These are phyloP conservation scores for Neurospora terricola DNA, from an alignment of 495 filamentous ascomycete species.

Conservation along the genomic window DNA sequence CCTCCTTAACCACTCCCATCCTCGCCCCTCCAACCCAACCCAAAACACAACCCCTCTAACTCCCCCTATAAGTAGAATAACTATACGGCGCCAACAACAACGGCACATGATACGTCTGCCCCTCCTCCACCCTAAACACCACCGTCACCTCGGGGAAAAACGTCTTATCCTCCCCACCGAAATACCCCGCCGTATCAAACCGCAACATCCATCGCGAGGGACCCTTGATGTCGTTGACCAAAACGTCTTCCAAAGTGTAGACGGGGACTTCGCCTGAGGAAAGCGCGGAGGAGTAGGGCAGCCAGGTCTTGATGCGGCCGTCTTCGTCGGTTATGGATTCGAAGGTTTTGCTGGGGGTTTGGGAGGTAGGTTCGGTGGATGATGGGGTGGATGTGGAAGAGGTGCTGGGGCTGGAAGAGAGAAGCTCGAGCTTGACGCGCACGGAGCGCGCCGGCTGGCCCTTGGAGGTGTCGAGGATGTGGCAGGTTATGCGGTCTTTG, in stretches of 20 bases:
- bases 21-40: no score
- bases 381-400: conserved; percentile 31
- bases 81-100: conserved; percentile 80
- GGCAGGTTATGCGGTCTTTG: conserved; percentile 48
- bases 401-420: conserved; percentile 36
- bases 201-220: conserved; percentile 53
- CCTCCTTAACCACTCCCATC: no score
- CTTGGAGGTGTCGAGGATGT: conserved; percentile 51
- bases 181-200: conserved; percentile 74
- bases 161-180: conserved; percentile 58
- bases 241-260: conserved; percentile 41
- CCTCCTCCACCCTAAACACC: conserved; percentile 63
- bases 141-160: conserved; percentile 93
- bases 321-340: conserved; percentile 69
- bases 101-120: conserved; percentile 85
- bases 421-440: conserved; percentile 64
- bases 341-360: conserved; percentile 42
- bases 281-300: conserved; percentile 37
- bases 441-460: conserved; percentile 65
- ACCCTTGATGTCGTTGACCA: conserved; percentile 16
- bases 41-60: conserved; percentile 22
- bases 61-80: conserved; percentile 89
- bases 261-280: conserved; percentile 39
- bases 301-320: conserved; percentile 77
- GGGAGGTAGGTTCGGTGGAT: conserved; percentile 1